Evolutionary conservation across 257 asterid genomes (phyloP).

Genomic region (Gardenia jasminoides): DNA sequence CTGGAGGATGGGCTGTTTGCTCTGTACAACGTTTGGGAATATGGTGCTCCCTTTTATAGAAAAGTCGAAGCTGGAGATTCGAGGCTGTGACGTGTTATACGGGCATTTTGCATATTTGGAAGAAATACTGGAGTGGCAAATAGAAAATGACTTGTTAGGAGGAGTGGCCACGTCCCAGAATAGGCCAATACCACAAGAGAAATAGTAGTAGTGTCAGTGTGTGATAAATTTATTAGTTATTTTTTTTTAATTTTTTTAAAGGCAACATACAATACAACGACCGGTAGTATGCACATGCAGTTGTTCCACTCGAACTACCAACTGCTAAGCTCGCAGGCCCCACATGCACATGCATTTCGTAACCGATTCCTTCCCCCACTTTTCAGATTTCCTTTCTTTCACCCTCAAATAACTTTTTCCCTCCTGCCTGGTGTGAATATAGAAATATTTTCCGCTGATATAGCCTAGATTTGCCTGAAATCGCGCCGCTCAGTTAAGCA

Average conservation of each 20-base stretch:
- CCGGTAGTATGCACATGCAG: slow-evolving; percentile 65
- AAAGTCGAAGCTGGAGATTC: slow-evolving; percentile 17
- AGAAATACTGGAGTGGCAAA: slow-evolving; percentile 11
- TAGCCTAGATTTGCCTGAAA: slow-evolving; percentile 10
- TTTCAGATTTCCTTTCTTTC: too few species aligned
- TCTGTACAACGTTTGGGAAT: slow-evolving; percentile 10
- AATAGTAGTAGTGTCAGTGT: slow-evolving; percentile 5
- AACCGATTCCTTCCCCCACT: slow-evolving; percentile 29
- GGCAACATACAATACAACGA: too few species aligned
- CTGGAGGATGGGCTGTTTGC: too few species aligned
- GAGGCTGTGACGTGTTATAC: slow-evolving; percentile 13
- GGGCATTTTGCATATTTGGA: slow-evolving; percentile 6
- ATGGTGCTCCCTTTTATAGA: slow-evolving; percentile 40
- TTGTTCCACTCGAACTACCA: slow-evolving; percentile 69
- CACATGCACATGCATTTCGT: slow-evolving; percentile 62
- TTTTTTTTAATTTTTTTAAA: too few species aligned
- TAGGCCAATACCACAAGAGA: slow-evolving; percentile 34
- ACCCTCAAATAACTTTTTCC: too few species aligned
- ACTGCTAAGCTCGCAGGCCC: slow-evolving; percentile 57
- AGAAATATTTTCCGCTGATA: neutral
- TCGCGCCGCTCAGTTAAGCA: slow-evolving; percentile 15
- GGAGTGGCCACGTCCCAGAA: slow-evolving; percentile 26
- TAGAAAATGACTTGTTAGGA: slow-evolving; percentile 47
- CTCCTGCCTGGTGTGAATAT: neutral
- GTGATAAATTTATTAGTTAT: too few species aligned